phyloP scores from a whole-genome alignment of 257 asterid species.

The Primulina eburnea region DNA sequence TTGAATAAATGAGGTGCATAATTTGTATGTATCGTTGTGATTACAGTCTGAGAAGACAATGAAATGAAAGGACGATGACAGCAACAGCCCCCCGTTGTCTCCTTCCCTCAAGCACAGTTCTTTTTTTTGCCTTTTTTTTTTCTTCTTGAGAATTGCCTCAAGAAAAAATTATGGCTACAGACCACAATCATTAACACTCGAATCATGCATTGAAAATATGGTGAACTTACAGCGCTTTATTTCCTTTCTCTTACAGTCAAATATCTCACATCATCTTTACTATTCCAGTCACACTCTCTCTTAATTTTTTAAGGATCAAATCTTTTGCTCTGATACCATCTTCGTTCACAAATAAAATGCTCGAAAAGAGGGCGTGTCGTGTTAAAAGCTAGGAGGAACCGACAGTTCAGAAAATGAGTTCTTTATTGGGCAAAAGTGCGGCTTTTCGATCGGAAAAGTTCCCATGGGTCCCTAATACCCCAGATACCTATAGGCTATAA shows the following conservation, averaged over 20 bases:
- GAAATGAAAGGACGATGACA: conserved; percentile 31
- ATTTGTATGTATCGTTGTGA: conserved; percentile 26
- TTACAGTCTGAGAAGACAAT: conserved; percentile 36
- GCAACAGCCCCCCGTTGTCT: conserved; percentile 24
- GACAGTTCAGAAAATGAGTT: conserved; percentile 19
- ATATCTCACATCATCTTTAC: not conserved
- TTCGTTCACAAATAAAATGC: conserved; percentile 13
- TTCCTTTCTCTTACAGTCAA: not conserved
- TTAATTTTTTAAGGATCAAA: not conserved
- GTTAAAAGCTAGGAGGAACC: not conserved
- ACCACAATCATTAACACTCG: not conserved
- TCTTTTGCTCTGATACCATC: conserved; percentile 6
- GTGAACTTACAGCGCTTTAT: no score
- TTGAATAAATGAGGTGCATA: conserved; percentile 27
- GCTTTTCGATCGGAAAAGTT: conserved; percentile 61
- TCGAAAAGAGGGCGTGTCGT: not conserved
- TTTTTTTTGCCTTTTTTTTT: not conserved
- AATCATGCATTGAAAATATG: not conserved
- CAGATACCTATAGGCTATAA: conserved; percentile 25
- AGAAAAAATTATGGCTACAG: not conserved
- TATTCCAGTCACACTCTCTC: no score
- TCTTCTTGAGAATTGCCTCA: not conserved
- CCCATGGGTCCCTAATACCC: conserved; percentile 44
- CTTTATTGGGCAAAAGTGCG: conserved; percentile 38
- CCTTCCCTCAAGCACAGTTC: not conserved